Percentiles rank a stretch among this genome's conserved stretches.
Evolutionary conservation across 1,139 yeast genomes (phyloP).

Genomic region (Hanseniaspora gamundiae): DNA sequence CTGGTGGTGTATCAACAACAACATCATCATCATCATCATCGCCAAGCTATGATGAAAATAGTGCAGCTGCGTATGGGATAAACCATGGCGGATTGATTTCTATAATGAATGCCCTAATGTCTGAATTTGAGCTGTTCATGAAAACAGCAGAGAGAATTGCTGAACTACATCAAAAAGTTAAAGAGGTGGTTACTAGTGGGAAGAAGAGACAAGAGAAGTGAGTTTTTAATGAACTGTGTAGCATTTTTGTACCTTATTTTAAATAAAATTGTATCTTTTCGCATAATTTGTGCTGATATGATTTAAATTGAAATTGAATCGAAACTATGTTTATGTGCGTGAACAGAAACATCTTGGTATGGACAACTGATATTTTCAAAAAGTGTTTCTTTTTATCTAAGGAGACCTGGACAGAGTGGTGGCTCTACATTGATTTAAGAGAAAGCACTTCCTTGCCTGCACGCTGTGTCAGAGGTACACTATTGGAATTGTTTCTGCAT

Average conservation of each 20-base stretch:
- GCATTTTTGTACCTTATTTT: too few relatives aligned
- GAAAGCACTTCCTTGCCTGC: too few relatives aligned
- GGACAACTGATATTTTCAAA: neutral
- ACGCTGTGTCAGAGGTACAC: too few relatives aligned
- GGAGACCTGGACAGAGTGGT: too few relatives aligned
- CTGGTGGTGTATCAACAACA: slow-evolving; percentile 4
- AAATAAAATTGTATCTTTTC: too few relatives aligned
- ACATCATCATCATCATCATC: slow-evolving; percentile 16
- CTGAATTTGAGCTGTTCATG: slow-evolving; percentile 79
- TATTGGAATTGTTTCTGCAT: too few relatives aligned
- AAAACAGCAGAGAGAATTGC: slow-evolving; percentile 86
- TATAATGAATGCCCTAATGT: slow-evolving; percentile 57
- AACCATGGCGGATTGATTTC: slow-evolving; percentile 42
- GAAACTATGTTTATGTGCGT: neutral
- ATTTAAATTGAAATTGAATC: too few relatives aligned
- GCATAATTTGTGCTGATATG: too few relatives aligned
- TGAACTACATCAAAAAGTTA: slow-evolving; percentile 69
- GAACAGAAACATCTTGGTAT: neutral
- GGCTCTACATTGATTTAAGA: too few relatives aligned
- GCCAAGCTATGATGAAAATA: neutral
- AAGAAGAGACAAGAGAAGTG: neutral
- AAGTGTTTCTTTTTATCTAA: neutral
- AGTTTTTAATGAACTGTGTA: too few relatives aligned
- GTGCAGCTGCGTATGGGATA: slow-evolving; percentile 33
- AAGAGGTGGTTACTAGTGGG: slow-evolving; percentile 18